Evolutionary conservation across 179 eudicot species (phyloP), one percentile per base, ranked within the genome.

Genomic region (Heliamphora pulchella): DNA sequence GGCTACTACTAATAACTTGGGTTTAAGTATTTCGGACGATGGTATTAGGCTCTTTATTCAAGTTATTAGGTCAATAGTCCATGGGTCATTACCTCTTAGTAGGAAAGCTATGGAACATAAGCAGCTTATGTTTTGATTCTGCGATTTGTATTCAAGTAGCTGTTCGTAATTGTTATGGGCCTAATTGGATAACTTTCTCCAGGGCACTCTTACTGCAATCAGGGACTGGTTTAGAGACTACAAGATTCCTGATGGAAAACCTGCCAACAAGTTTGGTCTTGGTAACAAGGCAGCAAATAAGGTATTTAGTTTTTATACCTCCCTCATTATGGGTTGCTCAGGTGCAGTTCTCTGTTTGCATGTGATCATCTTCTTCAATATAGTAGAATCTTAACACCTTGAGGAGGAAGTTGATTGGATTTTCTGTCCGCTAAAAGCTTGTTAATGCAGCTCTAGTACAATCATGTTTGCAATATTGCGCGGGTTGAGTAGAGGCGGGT

Each of bases 191-290:
- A 20, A 57, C 8, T 66, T 48, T 73, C 47, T 80, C 14, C 89
- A 96, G 99, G 99, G 99, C 70, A 92, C 98, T 80, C 90, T 96
- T 39, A 94, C 98, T 13, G 96, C 99, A 86, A 96, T 96, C 75
- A 88, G 97, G 89, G 99, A 93, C 88, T 96, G 99, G 99, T 96
- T 96, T 80, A 93, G 99, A 82, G 98, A 96, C 84, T 96, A 96
- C 91, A 93, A 96, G 86, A 96, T 91, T 78, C 99, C 99, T 20
- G 99, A 96, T 83, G 99, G 99, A 75, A 96, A 96, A 81, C 97
- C 99, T 81, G 99, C 98, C 75, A 96, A 96, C 88, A 96, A 79
- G 86, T 96, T 96, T 81, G 97, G 98, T 84, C 96, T 96, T 62
- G 98, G 96, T 76, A 94, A 96, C 89, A 89, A 91, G 84, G 89